Evolutionary conservation across 768 basidiomycete species (phyloP).

Genomic region (Rubroboletus pulcherrimus): DNA sequence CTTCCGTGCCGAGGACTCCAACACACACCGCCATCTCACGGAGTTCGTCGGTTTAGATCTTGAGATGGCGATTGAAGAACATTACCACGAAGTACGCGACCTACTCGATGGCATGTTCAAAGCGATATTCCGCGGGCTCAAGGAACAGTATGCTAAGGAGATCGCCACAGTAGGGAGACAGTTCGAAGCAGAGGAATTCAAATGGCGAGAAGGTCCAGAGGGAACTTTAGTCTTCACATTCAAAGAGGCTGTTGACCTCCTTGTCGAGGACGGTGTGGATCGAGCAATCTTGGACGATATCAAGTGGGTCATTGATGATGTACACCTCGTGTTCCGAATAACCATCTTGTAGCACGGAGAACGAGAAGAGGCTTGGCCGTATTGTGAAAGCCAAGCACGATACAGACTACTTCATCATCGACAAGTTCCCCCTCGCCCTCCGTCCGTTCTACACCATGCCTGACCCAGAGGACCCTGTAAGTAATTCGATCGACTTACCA

Average conservation of each 20-base stretch:
- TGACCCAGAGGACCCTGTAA: conserved; percentile 83
- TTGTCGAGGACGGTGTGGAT: conserved; percentile 82
- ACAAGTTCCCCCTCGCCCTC: conserved; percentile 95
- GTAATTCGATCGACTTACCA: conserved; percentile 24
- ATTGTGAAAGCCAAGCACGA: conserved; percentile 91
- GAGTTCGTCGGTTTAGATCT: conserved; percentile 99
- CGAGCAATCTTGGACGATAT: conserved; percentile 85
- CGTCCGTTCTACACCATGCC: conserved; percentile 99
- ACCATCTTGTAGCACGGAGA: conserved; percentile 69
- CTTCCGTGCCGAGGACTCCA: conserved; percentile 96
- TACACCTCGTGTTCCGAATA: neutral
- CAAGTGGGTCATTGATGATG: conserved; percentile 47
- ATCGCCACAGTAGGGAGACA: conserved; percentile 79
- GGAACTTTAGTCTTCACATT: conserved; percentile 85
- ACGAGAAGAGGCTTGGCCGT: conserved; percentile 89
- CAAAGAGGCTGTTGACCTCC: conserved; percentile 80
- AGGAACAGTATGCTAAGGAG: conserved; percentile 73
- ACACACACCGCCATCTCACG: conserved; percentile 96
- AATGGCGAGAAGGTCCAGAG: conserved; percentile 65
- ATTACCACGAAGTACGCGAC: conserved; percentile 97
- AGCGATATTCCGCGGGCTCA: conserved; percentile 80
- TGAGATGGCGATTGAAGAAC: conserved; percentile 98
- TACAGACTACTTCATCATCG: conserved; percentile 98
- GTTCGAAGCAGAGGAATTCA: conserved; percentile 95
- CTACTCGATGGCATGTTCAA: conserved; percentile 84